Conservation (phyloP, 371 early-diverging fungal species). For the Rhizopus microsporus region DNA sequence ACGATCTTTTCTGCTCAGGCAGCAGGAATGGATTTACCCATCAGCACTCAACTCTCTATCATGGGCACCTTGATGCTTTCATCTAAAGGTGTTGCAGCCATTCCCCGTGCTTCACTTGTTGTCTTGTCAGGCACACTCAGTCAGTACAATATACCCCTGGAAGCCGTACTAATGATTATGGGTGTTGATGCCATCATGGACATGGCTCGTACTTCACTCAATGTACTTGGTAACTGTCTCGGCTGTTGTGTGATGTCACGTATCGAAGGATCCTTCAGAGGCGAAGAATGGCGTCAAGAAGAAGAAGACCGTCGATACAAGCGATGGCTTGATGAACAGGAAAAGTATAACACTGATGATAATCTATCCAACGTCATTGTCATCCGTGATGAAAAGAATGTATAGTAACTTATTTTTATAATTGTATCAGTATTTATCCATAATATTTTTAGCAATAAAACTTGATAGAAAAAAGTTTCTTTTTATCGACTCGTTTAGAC, state of each 20-base stretch:
- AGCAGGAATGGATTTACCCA: constrained; percentile 53
- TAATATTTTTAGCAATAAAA: not conserved
- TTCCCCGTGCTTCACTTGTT: constrained; percentile 72
- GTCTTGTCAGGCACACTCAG: constrained; percentile 21
- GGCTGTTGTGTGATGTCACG: constrained; percentile 73
- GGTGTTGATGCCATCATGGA: constrained; percentile 82
- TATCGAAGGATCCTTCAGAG: constrained; percentile 75
- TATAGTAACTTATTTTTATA: not conserved
- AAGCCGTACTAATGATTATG: constrained; percentile 62
- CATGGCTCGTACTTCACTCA: constrained; percentile 78
- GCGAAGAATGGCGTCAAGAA: constrained; percentile 48
- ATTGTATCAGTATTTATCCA: not conserved
- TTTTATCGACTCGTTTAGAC: too few relatives aligned
- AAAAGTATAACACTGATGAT: not conserved
- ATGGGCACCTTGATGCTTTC: constrained; percentile 77
- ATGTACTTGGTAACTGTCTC: constrained; percentile 75
- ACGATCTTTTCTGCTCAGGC: constrained; percentile 72
- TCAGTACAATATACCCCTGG: constrained; percentile 59
- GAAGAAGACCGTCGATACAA: constrained; percentile 41
- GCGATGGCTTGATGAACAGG: constrained; percentile 24
- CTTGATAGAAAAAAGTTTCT: too few relatives aligned
- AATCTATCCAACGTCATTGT: constrained; percentile 10
- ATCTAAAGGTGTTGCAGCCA: constrained; percentile 81
- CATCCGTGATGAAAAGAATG: constrained; percentile 9
- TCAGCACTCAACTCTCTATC: constrained; percentile 68